These are phyloP conservation scores for Cyberlindnera euphorbiiphila DNA, from an alignment of 805 yeast species.

Conservation along the genomic window DNA sequence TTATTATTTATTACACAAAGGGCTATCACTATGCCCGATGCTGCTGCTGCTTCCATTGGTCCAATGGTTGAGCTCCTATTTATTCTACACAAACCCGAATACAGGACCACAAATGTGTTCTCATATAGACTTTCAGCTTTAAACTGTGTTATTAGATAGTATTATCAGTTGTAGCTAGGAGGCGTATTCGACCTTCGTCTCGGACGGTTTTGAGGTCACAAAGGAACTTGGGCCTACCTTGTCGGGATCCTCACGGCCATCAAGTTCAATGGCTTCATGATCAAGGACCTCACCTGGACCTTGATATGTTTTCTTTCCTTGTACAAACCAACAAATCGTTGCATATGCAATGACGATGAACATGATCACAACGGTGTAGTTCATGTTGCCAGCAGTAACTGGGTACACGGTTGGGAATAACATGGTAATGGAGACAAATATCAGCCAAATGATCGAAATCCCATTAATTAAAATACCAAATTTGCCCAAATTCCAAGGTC, in stretches of 20 bases:
- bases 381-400: slow-evolving; percentile 26
- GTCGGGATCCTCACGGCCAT: slow-evolving; percentile 5
- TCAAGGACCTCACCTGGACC: slow-evolving; percentile 27
- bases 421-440: slow-evolving; percentile 24
- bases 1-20: background rate
- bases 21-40: too few relatives aligned
- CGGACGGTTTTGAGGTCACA: too few relatives aligned
- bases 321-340: slow-evolving; percentile 24
- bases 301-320: slow-evolving; percentile 26
- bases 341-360: slow-evolving; percentile 25
- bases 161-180: too few relatives aligned
- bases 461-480: slow-evolving; percentile 21
- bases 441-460: slow-evolving; percentile 23
- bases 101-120: too few relatives aligned
- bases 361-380: slow-evolving; percentile 27
- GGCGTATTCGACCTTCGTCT: too few relatives aligned
- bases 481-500: slow-evolving; percentile 27
- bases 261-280: too few relatives aligned
- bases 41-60: too few relatives aligned
- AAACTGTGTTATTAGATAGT: too few relatives aligned
- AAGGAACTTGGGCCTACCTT: too few relatives aligned
- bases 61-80: too few relatives aligned
- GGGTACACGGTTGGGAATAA: slow-evolving; percentile 27
- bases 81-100: too few relatives aligned
- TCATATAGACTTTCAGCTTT: too few relatives aligned